phyloP scores from a whole-genome alignment of 352 stramenopile genomes.

The Phytophthora ohioensis region DNA sequence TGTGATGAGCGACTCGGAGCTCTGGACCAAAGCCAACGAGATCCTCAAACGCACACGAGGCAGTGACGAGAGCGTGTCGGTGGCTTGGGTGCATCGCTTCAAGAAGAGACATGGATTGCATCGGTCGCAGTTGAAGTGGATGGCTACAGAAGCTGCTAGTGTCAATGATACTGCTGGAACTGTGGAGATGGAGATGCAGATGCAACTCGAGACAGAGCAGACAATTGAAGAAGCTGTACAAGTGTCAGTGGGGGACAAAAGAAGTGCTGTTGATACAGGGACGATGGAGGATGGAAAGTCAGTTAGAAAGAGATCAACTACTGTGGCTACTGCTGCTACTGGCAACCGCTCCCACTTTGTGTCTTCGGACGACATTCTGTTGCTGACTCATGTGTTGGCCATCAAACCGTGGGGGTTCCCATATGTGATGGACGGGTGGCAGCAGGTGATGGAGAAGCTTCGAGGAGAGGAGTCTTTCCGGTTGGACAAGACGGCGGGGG shows the following conservation, averaged over 20 bases:
- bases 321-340: background rate
- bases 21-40: constrained; percentile 49
- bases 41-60: constrained; percentile 37
- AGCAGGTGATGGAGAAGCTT: constrained; percentile 31
- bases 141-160: background rate
- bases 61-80: constrained; percentile 36
- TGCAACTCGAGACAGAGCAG: constrained; percentile 8
- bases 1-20: constrained; percentile 35
- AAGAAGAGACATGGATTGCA: constrained; percentile 47
- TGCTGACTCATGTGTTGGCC: constrained; percentile 34
- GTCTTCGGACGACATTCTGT: constrained; percentile 40
- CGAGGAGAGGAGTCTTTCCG: constrained; percentile 15
- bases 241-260: background rate
- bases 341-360: constrained; percentile 36
- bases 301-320: constrained; percentile 17
- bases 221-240: background rate
- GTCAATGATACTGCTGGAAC: background rate
- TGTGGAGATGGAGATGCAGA: background rate
- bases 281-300: background rate
- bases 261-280: background rate
- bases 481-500: constrained; percentile 40
- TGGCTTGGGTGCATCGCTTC: constrained; percentile 47
- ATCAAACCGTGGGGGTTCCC: constrained; percentile 37
- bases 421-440: constrained; percentile 41
- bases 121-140: constrained; percentile 29